phyloP scores from a whole-genome alignment of 208 protist species.

The Acanthamoeba triangularis region DNA sequence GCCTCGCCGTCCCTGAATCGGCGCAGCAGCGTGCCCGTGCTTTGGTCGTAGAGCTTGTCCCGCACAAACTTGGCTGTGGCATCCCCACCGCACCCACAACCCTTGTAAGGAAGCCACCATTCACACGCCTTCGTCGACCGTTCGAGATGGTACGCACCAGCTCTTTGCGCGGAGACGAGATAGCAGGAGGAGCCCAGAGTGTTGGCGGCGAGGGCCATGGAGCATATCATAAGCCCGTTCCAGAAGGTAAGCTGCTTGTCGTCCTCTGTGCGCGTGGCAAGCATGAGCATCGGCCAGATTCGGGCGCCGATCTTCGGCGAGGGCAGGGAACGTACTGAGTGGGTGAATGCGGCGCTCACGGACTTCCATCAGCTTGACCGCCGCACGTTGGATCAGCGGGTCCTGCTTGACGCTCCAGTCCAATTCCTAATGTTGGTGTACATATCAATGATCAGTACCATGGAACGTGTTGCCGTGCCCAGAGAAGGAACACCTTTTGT shows the following conservation, averaged over 20 bases:
- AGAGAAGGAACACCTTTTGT: not conserved
- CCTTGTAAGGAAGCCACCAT: not conserved
- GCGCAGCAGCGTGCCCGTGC: slow-evolving; percentile 2
- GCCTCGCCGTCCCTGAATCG: slow-evolving; percentile 46
- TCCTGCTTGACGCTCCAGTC: slow-evolving; percentile 61
- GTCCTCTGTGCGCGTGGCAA: slow-evolving; percentile 12
- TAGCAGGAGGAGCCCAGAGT: slow-evolving; percentile 32
- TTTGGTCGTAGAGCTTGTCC: slow-evolving; percentile 48
- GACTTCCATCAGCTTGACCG: slow-evolving; percentile 32
- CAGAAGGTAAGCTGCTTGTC: slow-evolving; percentile 81
- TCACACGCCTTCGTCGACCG: too few species aligned
- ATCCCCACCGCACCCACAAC: not conserved
- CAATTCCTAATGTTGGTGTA: not conserved
- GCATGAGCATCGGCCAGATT: not conserved
- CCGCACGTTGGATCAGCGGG: slow-evolving; percentile 10
- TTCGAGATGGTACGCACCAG: not conserved
- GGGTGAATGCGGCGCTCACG: slow-evolving; percentile 48
- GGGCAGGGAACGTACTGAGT: slow-evolving; percentile 8
- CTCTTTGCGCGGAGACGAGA: slow-evolving; percentile 52
- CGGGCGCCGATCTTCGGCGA: not conserved
- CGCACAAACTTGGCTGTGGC: slow-evolving; percentile 76
- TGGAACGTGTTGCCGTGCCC: not conserved
- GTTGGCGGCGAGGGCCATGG: slow-evolving; percentile 68
- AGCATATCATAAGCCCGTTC: slow-evolving; percentile 83
- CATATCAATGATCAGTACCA: not conserved